Base-by-base conservation (phyloP, 2,329 filamentous ascomycete genomes). In the Xylaria sp. region DNA sequence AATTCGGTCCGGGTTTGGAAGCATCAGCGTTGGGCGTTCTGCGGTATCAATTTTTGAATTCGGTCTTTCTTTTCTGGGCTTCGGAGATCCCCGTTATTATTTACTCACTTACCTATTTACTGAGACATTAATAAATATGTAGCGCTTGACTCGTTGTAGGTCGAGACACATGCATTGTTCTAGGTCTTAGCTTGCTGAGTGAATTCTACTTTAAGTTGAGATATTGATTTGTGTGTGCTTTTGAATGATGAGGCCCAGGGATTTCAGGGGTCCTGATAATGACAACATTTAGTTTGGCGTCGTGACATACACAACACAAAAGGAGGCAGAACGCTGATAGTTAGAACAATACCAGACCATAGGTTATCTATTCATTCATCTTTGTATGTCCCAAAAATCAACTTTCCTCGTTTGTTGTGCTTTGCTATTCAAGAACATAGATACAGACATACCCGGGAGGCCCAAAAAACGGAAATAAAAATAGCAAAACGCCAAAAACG, bases 1-100 rank as follows among this genome's bases (percentile, higher is more conserved):
- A 39, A 23, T 60, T 53, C n/a, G 7, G n/a, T 55, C n/a, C 52
- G 36, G 30, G 50, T 59, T 45, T 63, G 56, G 60, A 61, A 66
- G 68, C 68, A 70, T 70, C 62, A 70, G 68, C 68, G 66, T 65
- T 66, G 20, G 68, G 65, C 65, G 65, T 70, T 43, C 15, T 52
- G 20, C 8, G 59, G 65, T 59, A 34, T 34, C 12, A 46, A 60
- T 34, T 30, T 58, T 65, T 46, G 13, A 28, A 36, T 62, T 58
- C 30, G 13, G 25, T 39, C n/a, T 52, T 43, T 56, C 3, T 34
- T 6, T n/a, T n/a, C 56, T 41, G 50, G 39, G 32, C 32, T 25
- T 59, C 30, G 46, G 18, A 56, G 39, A 43, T 53, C 41, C 53
- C 18, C n/a, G 4, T 56, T 48, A 32, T 4, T 34, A 23, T 18